Evolutionary conservation across 2,329 filamentous ascomycete genomes (phyloP).

Genomic region (Sporothrix brasiliensis): DNA sequence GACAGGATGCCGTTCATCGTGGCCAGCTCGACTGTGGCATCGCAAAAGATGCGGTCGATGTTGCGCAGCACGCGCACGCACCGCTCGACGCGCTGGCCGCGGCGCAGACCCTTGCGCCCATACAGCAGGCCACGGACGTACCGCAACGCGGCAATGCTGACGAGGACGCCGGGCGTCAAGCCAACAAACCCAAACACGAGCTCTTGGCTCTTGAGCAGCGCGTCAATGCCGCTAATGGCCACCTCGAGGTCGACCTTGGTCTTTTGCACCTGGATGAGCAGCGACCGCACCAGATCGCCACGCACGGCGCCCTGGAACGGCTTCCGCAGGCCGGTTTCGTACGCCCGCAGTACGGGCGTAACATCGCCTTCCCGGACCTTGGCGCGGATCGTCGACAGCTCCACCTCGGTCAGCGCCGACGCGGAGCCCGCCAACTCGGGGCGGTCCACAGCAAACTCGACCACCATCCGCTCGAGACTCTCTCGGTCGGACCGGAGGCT

Average conservation of each 20-base stretch:
- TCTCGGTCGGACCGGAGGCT: slow-evolving; percentile 88
- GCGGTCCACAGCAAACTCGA: slow-evolving; percentile 89
- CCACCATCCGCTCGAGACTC: slow-evolving; percentile 95
- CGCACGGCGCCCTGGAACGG: slow-evolving; percentile 81
- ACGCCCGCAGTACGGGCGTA: slow-evolving; percentile 86
- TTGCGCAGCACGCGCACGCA: slow-evolving; percentile 80
- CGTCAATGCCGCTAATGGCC: slow-evolving; percentile 93
- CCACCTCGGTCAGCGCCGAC: slow-evolving; percentile 62
- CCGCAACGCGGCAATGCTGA: slow-evolving; percentile 72
- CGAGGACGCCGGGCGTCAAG: slow-evolving; percentile 87
- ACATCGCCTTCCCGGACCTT: slow-evolving; percentile 91
- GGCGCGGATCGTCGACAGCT: slow-evolving; percentile 72
- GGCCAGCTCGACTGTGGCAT: slow-evolving; percentile 56
- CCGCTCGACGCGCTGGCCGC: slow-evolving; percentile 66
- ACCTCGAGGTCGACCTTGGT: slow-evolving; percentile 98
- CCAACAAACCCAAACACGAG: slow-evolving; percentile 97
- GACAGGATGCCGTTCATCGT: slow-evolving; percentile 74
- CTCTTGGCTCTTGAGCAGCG: slow-evolving; percentile 92
- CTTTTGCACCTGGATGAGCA: slow-evolving; percentile 97
- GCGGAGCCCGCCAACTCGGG: slow-evolving; percentile 61
- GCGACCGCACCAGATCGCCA: slow-evolving; percentile 84
- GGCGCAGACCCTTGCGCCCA: slow-evolving; percentile 67
- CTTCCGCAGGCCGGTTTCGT: slow-evolving; percentile 81
- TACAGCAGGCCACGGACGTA: slow-evolving; percentile 74
- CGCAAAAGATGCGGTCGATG: slow-evolving; percentile 77